Conservation (phyloP, 1,284 basidiomycete genomes). For the Ustilago nuda region DNA sequence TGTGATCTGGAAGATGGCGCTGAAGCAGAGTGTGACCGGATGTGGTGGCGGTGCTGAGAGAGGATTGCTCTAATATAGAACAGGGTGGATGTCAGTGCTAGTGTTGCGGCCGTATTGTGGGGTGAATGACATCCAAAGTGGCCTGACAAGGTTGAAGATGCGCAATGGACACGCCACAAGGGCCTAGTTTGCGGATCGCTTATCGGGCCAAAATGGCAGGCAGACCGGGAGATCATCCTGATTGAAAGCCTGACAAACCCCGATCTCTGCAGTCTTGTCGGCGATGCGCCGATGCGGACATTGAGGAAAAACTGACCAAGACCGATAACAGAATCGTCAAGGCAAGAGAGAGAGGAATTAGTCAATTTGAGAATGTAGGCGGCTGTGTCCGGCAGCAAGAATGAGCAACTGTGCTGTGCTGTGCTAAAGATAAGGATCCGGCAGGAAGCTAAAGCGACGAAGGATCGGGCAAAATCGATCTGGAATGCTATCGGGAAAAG, state of each 20-base stretch:
- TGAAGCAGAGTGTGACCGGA: background rate
- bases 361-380: background rate
- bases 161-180: background rate
- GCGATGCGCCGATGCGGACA: background rate
- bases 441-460: no score
- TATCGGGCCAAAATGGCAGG: background rate
- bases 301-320: constrained; percentile 3
- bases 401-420: background rate
- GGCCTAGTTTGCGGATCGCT: background rate
- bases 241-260: background rate
- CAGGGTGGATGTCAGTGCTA: background rate
- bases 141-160: background rate
- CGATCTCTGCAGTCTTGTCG: background rate
- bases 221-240: background rate
- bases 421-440: no score
- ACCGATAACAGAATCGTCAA: background rate
- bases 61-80: background rate
- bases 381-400: constrained; percentile 4
- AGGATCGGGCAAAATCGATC: no score
- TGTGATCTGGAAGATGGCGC: background rate
- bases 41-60: background rate
- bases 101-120: background rate
- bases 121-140: background rate
- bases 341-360: background rate
- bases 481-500: no score